Conservation (phyloP, 2,329 filamentous ascomycete species). For the Pseudogymnoascus sp. region DNA sequence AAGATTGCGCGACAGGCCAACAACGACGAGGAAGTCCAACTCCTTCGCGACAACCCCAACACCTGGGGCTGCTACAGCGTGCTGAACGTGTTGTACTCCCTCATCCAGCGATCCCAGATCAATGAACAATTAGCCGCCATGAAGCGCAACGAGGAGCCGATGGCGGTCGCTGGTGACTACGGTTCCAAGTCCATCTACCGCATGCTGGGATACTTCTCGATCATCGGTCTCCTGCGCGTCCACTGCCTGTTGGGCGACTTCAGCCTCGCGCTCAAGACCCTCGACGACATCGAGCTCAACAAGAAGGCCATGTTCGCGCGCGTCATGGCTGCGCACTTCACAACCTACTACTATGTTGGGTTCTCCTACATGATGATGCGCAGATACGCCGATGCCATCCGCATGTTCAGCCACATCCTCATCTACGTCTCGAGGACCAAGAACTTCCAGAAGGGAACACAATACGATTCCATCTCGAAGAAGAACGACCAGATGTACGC, state of each 20-base stretch:
- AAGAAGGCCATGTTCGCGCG: slow-evolving; percentile 99
- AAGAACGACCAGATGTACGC: slow-evolving; percentile 99
- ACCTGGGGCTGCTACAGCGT: slow-evolving; percentile 99
- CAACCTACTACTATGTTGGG: slow-evolving; percentile 99
- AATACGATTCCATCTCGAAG: slow-evolving; percentile 98
- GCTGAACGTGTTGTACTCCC: slow-evolving; percentile 96
- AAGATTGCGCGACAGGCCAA: slow-evolving; percentile 74
- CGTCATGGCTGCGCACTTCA: slow-evolving; percentile 99
- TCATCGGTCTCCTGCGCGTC: slow-evolving; percentile 91
- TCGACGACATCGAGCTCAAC: slow-evolving; percentile 99
- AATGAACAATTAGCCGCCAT: slow-evolving; percentile 92
- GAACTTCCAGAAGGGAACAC: slow-evolving; percentile 99
- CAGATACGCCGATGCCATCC: slow-evolving; percentile 96
- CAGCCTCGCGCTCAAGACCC: slow-evolving; percentile 94
- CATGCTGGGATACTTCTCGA: slow-evolving; percentile 99
- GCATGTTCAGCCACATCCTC: slow-evolving; percentile 99
- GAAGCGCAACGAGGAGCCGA: slow-evolving; percentile 87
- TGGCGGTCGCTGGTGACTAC: slow-evolving; percentile 87
- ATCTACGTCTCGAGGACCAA: slow-evolving; percentile 98
- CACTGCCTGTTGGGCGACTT: slow-evolving; percentile 97
- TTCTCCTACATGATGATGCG: slow-evolving; percentile 99
- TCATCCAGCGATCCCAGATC: slow-evolving; percentile 97
- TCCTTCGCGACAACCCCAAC: slow-evolving; percentile 94
- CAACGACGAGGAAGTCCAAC: slow-evolving; percentile 86
- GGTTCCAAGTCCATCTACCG: slow-evolving; percentile 90